These are phyloP conservation scores for Fraxinus cuspidata DNA, from an alignment of 257 asterid genomes.

Conservation along the genomic window DNA sequence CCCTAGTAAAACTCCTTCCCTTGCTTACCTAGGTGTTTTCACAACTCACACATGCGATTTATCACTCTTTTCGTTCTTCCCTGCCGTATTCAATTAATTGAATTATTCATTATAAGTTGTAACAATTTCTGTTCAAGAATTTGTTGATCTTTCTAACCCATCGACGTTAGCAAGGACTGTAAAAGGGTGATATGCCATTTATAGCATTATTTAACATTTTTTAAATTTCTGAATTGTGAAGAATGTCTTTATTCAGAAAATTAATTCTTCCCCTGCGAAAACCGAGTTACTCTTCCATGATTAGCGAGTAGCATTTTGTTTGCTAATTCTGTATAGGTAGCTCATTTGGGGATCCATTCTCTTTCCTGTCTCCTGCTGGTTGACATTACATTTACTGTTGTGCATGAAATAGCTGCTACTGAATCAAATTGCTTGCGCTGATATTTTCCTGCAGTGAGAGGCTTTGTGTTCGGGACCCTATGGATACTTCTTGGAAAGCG, in stretches of 20 bases:
- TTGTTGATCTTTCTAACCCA: background rate
- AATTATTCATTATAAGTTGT: background rate
- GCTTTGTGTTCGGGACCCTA: slow-evolving; percentile 68
- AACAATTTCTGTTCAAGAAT: background rate
- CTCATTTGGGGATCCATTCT: background rate
- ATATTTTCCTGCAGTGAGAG: slow-evolving; percentile 68
- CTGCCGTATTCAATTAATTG: background rate
- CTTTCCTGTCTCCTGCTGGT: background rate
- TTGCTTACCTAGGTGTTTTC: no score
- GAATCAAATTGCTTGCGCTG: slow-evolving; percentile 14
- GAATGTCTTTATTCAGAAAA: background rate
- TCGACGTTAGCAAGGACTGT: background rate
- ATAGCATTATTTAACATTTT: background rate
- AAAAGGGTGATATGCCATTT: background rate
- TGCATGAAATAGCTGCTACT: slow-evolving; percentile 10
- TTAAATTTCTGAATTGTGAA: background rate
- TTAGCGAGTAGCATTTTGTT: background rate
- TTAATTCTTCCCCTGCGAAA: background rate
- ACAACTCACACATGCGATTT: background rate
- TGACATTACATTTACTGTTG: background rate
- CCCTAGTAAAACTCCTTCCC: background rate
- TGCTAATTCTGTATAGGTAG: background rate
- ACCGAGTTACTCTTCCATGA: background rate
- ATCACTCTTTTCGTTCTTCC: background rate
- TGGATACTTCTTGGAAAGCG: slow-evolving; percentile 89